phyloP scores from a whole-genome alignment of 2,329 filamentous ascomycete genomes.

The Septoria petroselini region DNA sequence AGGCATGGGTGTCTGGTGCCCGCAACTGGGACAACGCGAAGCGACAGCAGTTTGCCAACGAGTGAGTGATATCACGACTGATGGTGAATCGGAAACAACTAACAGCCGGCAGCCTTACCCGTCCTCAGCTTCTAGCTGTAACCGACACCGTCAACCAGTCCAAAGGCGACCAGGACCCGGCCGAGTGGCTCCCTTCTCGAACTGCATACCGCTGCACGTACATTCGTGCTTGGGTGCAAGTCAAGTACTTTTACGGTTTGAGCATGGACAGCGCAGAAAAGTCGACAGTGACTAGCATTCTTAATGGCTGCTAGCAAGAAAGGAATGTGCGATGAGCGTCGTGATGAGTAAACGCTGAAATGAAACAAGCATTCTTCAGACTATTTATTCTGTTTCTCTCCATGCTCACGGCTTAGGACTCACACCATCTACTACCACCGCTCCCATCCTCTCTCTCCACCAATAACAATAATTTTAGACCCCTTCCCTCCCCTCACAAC shows the following conservation, averaged over 20 bases:
- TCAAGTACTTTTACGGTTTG: constrained; percentile 70
- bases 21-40: constrained; percentile 65
- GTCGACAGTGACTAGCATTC: constrained; percentile 44
- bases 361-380: no score
- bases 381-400: no score
- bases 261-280: constrained; percentile 71
- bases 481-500: constrained; percentile 24
- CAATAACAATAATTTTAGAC: no score
- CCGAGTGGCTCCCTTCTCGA: constrained; percentile 72
- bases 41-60: constrained; percentile 66
- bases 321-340: no score
- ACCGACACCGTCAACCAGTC: constrained; percentile 71
- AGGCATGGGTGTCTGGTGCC: constrained; percentile 58
- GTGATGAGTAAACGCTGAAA: no score
- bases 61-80: constrained; percentile 17
- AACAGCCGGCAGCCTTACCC: constrained; percentile 55
- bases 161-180: constrained; percentile 71
- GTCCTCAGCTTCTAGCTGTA: constrained; percentile 75
- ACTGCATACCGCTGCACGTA: constrained; percentile 73
- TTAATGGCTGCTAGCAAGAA: constrained; percentile 64
- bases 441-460: not conserved
- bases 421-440: no score
- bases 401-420: no score
- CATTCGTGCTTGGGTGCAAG: constrained; percentile 70
- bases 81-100: not conserved